These are phyloP conservation scores for Salix koriyanagi DNA, from an alignment of 345 rosid species.

Conservation along the genomic window DNA sequence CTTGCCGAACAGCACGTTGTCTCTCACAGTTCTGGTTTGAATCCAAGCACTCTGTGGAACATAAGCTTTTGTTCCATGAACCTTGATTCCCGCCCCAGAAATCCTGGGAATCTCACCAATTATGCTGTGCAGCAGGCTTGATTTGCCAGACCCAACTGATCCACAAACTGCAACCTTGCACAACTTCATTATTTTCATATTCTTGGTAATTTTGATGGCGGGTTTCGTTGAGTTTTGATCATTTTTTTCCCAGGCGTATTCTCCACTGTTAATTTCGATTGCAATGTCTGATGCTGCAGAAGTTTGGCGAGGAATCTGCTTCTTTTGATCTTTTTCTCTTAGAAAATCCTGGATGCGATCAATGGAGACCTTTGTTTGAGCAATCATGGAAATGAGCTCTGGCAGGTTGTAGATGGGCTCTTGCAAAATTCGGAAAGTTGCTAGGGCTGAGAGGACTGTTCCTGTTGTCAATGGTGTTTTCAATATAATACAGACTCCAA, in stretches of 20 bases:
- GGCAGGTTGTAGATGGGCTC: conserved; percentile 65
- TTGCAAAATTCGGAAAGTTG: conserved; percentile 55
- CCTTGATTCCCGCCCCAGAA: conserved; percentile 46
- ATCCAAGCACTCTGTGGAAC: conserved; percentile 82
- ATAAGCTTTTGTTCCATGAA: conserved; percentile 57
- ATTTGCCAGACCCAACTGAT: conserved; percentile 71
- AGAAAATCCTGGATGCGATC: conserved; percentile 41
- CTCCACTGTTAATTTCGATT: conserved; percentile 36
- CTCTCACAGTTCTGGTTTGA: conserved; percentile 65
- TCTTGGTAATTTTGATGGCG: conserved; percentile 31
- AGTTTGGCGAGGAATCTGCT: not conserved
- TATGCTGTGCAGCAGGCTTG: conserved; percentile 57
- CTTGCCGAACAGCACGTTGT: conserved; percentile 62
- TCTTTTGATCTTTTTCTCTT: conserved; percentile 40
- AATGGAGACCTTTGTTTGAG: conserved; percentile 54
- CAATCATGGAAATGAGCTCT: conserved; percentile 53
- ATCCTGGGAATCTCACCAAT: conserved; percentile 75
- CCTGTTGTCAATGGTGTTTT: conserved; percentile 39
- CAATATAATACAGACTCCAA: conserved; percentile 46
- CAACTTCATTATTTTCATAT: conserved; percentile 40
- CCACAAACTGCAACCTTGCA: conserved; percentile 68
- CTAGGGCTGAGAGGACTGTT: conserved; percentile 54
- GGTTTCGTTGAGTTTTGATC: conserved; percentile 22
- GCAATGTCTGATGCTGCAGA: conserved; percentile 10
- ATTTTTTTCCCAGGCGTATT: conserved; percentile 45